Evolutionary conservation across 306 rosid genomes (phyloP).

Genomic region (Gastrolobium bilobum): DNA sequence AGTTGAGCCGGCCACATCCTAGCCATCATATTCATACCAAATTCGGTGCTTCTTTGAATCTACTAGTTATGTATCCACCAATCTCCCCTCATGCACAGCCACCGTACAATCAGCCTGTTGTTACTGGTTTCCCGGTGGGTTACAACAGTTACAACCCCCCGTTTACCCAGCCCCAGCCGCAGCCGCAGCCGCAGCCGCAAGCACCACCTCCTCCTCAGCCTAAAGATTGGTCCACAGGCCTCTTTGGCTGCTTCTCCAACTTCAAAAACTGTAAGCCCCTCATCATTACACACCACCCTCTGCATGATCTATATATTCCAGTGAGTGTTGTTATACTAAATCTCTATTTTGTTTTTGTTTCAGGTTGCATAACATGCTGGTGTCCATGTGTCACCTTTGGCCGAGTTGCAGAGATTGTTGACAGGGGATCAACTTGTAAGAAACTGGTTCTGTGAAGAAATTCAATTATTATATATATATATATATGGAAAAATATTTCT

Average conservation of each 20-base stretch:
- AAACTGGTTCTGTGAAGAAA: no score
- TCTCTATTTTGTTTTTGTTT: neutral
- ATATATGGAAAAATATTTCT: no score
- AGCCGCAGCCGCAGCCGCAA: no score
- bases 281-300: neutral
- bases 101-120: neutral
- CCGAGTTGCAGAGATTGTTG: slow-evolving; percentile 68
- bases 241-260: slow-evolving; percentile 63
- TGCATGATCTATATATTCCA: neutral
- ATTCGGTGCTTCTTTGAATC: no score
- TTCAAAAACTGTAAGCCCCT: slow-evolving; percentile 46
- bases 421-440: slow-evolving; percentile 73
- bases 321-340: no score
- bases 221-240: slow-evolving; percentile 67
- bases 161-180: neutral
- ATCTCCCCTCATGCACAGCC: neutral
- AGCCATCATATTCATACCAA: no score
- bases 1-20: no score
- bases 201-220: neutral
- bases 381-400: slow-evolving; percentile 89
- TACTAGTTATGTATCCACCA: neutral
- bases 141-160: neutral
- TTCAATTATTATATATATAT: neutral
- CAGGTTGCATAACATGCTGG: slow-evolving; percentile 74
- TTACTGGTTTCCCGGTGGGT: slow-evolving; percentile 18